Percentiles rank a stretch among this genome's conserved stretches.
Conservation (phyloP, 257 asterid genomes). For the Hygrophila difformis region DNA sequence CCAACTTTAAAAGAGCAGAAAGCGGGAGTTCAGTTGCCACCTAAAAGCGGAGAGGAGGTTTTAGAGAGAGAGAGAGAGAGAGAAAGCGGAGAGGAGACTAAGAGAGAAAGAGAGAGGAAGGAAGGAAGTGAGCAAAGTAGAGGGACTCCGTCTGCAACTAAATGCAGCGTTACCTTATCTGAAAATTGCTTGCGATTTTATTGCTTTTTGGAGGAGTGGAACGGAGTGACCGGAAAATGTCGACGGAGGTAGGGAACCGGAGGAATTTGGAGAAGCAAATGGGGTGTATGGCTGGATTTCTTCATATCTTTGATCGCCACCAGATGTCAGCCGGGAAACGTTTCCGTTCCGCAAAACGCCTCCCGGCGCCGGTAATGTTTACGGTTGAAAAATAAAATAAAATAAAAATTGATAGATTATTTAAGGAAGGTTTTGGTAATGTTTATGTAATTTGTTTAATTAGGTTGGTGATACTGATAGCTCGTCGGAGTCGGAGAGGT, state of each 20-base stretch:
- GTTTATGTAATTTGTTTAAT: background rate
- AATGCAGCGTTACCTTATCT: no score
- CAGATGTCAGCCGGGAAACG: slow-evolving; percentile 55
- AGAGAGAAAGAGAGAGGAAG: background rate
- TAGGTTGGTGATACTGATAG: slow-evolving; percentile 43
- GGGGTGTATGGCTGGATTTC: slow-evolving; percentile 87
- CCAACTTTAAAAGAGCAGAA: slow-evolving; percentile 27
- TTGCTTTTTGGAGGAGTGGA: slow-evolving; percentile 2
- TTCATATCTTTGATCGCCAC: slow-evolving; percentile 74
- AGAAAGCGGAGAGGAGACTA: background rate
- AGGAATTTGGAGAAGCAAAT: slow-evolving; percentile 49
- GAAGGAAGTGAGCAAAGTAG: no score
- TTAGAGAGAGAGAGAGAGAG: background rate
- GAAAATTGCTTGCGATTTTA: no score
- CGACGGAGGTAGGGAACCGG: slow-evolving; percentile 27
- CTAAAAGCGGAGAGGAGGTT: slow-evolving; percentile 2
- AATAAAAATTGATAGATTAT: no score
- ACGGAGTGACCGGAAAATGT: slow-evolving; percentile 20
- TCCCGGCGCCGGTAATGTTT: slow-evolving; percentile 36
- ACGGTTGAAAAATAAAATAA: no score
- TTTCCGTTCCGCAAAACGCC: slow-evolving; percentile 47
- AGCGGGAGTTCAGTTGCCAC: slow-evolving; percentile 38
- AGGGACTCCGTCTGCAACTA: no score
- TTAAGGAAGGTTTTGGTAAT: no score
- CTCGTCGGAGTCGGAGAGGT: slow-evolving; percentile 47